Evolutionary conservation across 2,329 filamentous ascomycete species (phyloP), one percentile per base, ranked within the genome.

Genomic region (Xylaria sp.): DNA sequence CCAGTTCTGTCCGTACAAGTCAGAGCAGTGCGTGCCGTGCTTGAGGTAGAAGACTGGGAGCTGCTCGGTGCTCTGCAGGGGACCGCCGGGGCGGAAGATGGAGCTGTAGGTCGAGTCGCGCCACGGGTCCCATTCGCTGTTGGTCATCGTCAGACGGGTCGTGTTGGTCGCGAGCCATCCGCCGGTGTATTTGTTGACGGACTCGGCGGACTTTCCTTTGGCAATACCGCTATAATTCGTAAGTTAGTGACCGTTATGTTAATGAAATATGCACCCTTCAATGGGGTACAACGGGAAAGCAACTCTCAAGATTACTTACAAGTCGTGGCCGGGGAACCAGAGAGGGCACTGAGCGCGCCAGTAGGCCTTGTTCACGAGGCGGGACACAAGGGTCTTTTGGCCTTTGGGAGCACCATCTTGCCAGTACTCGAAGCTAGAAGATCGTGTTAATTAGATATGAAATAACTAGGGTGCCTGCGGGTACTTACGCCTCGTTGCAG

Each of bases 1-100:
- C 59, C 84, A 88, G 78, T 90, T 89, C 28, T 73, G 74, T 0
- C 74, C 77, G 37, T 81, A 80, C 66, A 82, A 62, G 61, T 84
- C 82, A 13, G 80, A 81, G 74, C 81, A 82, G 72, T 84, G 82
- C 8, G 72, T 77, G 7, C 82, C 82, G 0, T 76, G 76, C 10
- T 77, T 75, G 1, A 84, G 73, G 4, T 83, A 56, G 37, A 76
- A 71, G 18, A 83, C 75, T 1, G 78, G 79, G 0, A 79, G 70
- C 55, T 79, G 65, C 5, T 74, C 63, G 1, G 77, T 79, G 70
- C 80, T 80, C 69, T 78, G 56, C 58, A 79, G 72, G 2, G 80
- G 80, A 0, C 82, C 82, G 2, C 80, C 81, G 0, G 82, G 82
- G 1, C 81, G 78, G 74, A 77, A 79, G 13, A 65, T 71, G 65